These are phyloP conservation scores for Acanthamoeba royreba DNA, from an alignment of 208 protist species.

Conservation along the genomic window DNA sequence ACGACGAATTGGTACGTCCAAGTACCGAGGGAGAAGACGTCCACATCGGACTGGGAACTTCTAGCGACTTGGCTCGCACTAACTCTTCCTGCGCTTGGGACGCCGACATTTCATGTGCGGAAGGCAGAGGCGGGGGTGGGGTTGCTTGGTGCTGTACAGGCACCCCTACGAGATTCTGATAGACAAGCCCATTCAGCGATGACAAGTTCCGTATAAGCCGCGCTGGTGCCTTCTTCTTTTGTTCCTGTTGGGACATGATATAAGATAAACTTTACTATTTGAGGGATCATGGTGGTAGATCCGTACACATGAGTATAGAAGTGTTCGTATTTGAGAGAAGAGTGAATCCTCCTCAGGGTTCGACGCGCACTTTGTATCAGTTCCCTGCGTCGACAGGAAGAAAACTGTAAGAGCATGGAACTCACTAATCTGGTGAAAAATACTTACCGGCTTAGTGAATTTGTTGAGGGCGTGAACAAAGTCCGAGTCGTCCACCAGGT, in stretches of 20 bases:
- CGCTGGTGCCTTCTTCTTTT: neutral
- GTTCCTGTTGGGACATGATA: no score
- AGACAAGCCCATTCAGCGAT: neutral
- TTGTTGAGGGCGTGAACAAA: neutral
- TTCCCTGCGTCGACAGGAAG: neutral
- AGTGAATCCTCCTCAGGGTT: neutral
- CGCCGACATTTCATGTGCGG: no score
- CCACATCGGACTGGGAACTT: neutral
- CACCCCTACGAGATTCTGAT: no score
- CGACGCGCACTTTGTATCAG: neutral
- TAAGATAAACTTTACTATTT: no score
- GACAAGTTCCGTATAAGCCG: neutral
- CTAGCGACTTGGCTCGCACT: neutral
- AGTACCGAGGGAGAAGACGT: neutral
- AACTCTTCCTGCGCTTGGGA: neutral
- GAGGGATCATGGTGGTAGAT: neutral
- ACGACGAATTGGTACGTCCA: neutral
- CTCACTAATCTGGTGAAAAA: neutral
- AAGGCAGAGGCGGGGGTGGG: no score
- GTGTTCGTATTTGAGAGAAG: neutral
- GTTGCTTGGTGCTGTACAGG: neutral
- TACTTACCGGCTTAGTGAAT: neutral
- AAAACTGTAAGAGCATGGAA: neutral
- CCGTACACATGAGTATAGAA: neutral
- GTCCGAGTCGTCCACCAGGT: neutral